Base-by-base conservation (phyloP, 2,329 filamentous ascomycete species). In the Ceratocystis cubensis region DNA sequence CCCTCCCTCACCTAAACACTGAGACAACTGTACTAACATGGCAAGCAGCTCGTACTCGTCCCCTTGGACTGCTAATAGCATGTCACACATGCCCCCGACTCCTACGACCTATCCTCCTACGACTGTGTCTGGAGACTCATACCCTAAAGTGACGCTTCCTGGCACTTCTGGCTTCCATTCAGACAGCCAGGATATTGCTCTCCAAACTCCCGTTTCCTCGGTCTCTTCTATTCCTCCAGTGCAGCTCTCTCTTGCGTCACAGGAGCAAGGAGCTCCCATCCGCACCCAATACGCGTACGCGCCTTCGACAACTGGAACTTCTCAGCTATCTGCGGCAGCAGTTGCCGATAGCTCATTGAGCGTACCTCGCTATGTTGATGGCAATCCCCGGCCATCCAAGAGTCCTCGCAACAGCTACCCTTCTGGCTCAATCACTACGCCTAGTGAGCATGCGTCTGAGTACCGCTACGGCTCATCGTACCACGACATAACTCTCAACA, bases 291-390 rank as follows among this genome's bases (percentile, higher is more conserved):
- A 82, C 72, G 79, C 80, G 13, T 84, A 84, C 71, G 77, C 79
- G 30, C 79, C 80, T 41, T 75, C 79, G 13, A 78, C 80, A 3
- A 79, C 80, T 3, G 78, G 80, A 1, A 77, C 81, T 4, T 76
- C 80, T 2, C 80, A 81, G 61, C 74, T 83, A 3, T 78, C 81
- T 4, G 73, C 78, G 15, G 72, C 78, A 20, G 74, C 74, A 48
- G 73, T 73, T 70, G 72, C 77, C 1, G 80, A 81, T 64, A 77
- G 75, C 67, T 76, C 76, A 22, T 76, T 84, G 66, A 82, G 76
- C 70, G 78, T 84, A 59, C 82, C 82, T 10, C 78, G 82, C 69
- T 85, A 84, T 70, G 78, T 84, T 61, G 82, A 84, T 71, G 76
- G 73, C 70, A 82, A 80, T 69, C 77, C 80, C 5, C 78, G 82